Conservation (phyloP, 1,284 basidiomycete genomes). For the Cutaneotrichosporon cavernicola region DNA sequence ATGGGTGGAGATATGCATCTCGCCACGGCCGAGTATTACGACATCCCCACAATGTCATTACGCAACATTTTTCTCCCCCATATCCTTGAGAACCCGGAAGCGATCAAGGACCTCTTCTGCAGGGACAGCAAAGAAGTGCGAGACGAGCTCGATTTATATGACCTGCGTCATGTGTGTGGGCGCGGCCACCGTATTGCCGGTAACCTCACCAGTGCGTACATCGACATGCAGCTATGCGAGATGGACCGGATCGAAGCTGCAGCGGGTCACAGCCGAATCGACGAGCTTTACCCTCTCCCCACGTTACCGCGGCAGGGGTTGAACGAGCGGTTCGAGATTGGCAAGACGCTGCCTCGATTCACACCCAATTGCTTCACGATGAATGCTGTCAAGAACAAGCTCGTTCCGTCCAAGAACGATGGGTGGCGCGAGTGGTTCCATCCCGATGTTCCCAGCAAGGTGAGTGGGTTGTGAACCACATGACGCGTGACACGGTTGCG, state of each 20-base stretch:
- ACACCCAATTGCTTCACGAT: constrained; percentile 15
- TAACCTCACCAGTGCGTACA: constrained; percentile 39
- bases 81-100: constrained; percentile 13
- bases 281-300: constrained; percentile 28
- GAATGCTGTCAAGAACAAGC: constrained; percentile 31
- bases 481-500: too few species aligned
- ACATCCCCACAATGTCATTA: constrained; percentile 41
- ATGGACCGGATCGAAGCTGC: constrained; percentile 34
- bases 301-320: constrained; percentile 18
- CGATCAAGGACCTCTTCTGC: constrained; percentile 8
- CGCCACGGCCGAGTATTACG: constrained; percentile 33
- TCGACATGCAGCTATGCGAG: constrained; percentile 44
- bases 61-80: constrained; percentile 34
- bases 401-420: constrained; percentile 31
- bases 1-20: constrained; percentile 5
- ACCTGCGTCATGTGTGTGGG: constrained; percentile 34
- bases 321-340: background rate
- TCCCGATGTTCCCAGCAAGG: constrained; percentile 32
- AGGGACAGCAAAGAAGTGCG: background rate
- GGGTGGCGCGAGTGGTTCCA: constrained; percentile 43
- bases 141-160: constrained; percentile 23
- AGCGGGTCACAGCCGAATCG: constrained; percentile 17
- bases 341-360: background rate
- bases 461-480: background rate
- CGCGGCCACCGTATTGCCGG: constrained; percentile 33